Conservation (phyloP, 2,329 filamentous ascomycete species). For the Penicillium sclerotiorum region DNA sequence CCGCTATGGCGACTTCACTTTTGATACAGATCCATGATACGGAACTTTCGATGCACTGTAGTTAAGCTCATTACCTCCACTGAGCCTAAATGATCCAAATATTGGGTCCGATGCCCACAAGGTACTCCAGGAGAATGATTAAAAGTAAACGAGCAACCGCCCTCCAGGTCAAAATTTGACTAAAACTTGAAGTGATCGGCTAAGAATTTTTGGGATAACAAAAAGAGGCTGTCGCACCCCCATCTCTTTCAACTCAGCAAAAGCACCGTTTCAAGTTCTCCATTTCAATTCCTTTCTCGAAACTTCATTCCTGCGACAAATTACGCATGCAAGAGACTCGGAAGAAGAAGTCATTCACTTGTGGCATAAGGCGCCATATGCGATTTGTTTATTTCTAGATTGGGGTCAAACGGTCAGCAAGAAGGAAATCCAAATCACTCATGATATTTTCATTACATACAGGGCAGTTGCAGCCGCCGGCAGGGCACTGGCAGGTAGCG, state of each 20-base stretch:
- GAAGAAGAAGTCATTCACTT: not conserved
- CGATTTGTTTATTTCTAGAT: conserved; percentile 25
- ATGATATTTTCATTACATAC: conserved; percentile 28
- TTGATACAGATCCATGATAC: not conserved
- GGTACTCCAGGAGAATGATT: conserved; percentile 23
- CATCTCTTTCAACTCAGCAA: not conserved
- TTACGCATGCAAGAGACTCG: not conserved
- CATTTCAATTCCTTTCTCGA: not conserved
- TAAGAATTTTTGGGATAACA: conserved; percentile 7
- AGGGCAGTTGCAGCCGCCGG: conserved; percentile 44
- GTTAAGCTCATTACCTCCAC: conserved; percentile 12
- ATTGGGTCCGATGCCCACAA: conserved; percentile 24
- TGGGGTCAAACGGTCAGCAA: conserved; percentile 9
- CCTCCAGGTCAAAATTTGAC: conserved; percentile 12
- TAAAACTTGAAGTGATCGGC: conserved; percentile 10
- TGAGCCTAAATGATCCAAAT: conserved; percentile 14
- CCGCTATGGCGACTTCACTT: not conserved
- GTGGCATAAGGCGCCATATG: not conserved
- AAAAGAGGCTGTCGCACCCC: not conserved
- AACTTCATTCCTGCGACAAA: not conserved
- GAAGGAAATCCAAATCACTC: not conserved
- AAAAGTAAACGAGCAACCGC: conserved; percentile 18
- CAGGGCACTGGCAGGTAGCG: conserved; percentile 45
- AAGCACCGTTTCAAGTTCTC: not conserved
- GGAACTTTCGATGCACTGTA: conserved; percentile 1